phyloP scores from a whole-genome alignment of 2,329 filamentous ascomycete genomes.

The Myriangium duriaei region DNA sequence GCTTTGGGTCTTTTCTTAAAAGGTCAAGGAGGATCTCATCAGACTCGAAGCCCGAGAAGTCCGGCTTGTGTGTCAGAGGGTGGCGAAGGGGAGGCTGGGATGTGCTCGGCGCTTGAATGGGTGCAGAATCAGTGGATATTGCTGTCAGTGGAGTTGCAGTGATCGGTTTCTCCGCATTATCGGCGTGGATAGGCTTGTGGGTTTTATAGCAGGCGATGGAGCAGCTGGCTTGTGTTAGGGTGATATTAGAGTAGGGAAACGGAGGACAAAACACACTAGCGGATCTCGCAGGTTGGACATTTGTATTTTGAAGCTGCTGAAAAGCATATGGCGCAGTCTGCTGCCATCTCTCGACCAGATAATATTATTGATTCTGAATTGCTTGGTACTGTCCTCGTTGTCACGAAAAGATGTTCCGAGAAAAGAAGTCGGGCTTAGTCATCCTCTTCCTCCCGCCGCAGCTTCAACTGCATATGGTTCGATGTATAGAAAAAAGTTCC shows the following conservation, averaged over 20 bases:
- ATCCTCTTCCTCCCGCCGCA: constrained; percentile 13
- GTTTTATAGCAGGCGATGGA: constrained; percentile 27
- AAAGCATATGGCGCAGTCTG: constrained; percentile 32
- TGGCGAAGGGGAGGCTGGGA: constrained; percentile 3
- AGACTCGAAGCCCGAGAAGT: constrained; percentile 21
- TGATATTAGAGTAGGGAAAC: background rate
- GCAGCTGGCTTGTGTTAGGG: constrained; percentile 18
- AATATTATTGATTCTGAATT: too few species aligned
- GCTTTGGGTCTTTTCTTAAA: constrained; percentile 22
- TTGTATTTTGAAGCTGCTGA: constrained; percentile 36
- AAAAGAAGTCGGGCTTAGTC: constrained; percentile 10
- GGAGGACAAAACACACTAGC: constrained; percentile 26
- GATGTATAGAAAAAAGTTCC: constrained; percentile 55
- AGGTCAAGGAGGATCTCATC: constrained; percentile 22
- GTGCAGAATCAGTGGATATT: background rate
- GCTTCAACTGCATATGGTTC: constrained; percentile 46
- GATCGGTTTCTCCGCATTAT: constrained; percentile 6
- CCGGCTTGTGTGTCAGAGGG: constrained; percentile 7
- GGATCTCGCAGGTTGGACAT: constrained; percentile 35
- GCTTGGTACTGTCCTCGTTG: too few species aligned
- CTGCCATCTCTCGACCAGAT: constrained; percentile 23
- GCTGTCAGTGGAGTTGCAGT: background rate
- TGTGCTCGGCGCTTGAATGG: constrained; percentile 1
- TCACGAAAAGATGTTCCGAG: too few species aligned
- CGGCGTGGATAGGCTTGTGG: constrained; percentile 22